phyloP scores from a whole-genome alignment of 2,329 filamentous ascomycete genomes.

The Sporothrix mexicana region DNA sequence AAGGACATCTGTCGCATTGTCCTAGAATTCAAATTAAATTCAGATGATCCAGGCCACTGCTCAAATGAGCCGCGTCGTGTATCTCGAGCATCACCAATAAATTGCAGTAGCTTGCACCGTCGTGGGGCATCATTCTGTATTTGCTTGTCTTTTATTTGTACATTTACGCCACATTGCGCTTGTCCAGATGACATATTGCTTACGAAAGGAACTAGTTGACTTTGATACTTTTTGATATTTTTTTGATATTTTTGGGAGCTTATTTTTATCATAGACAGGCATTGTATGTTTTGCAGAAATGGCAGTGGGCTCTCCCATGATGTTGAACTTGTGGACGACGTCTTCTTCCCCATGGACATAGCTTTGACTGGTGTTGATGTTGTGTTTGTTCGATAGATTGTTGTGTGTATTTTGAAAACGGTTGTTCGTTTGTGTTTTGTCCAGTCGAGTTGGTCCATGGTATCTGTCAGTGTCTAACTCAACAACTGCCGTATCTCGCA shows the following conservation, averaged over 20 bases:
- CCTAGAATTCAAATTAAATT: no score
- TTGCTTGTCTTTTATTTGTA: background rate
- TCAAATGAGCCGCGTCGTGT: no score
- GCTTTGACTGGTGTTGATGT: background rate
- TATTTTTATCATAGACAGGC: background rate
- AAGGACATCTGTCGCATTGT: no score
- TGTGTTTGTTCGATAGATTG: background rate
- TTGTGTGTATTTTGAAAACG: background rate
- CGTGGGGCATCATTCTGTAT: background rate
- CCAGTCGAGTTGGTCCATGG: background rate
- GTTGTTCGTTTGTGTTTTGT: background rate
- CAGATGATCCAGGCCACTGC: no score
- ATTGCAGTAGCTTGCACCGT: background rate
- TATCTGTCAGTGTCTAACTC: background rate
- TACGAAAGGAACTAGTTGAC: background rate
- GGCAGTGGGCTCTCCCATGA: background rate
- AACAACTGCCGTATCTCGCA: background rate
- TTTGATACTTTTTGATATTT: constrained; percentile 14
- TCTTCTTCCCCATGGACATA: background rate
- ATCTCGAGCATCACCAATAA: background rate
- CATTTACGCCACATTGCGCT: background rate
- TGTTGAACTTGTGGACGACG: background rate
- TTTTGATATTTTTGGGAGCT: background rate
- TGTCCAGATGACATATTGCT: background rate
- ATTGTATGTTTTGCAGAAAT: background rate